Evolutionary conservation across 2,329 filamentous ascomycete species (phyloP), one percentile per base, ranked within the genome.

Genomic region (Dothidotthia symphoricarpi): DNA sequence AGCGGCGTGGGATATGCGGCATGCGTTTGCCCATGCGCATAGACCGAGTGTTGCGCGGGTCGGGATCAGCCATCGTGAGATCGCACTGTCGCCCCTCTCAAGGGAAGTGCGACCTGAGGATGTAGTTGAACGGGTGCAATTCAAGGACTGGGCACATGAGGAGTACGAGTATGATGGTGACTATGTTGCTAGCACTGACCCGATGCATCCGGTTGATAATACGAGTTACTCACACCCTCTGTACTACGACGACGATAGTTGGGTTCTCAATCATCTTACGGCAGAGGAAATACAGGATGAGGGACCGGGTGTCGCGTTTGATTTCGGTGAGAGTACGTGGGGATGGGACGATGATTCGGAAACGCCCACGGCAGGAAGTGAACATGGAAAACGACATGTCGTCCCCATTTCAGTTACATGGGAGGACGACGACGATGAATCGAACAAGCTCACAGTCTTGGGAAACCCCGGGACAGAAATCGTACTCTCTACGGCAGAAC

Each of bases 41-140:
- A 51, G 38, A 25, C 27, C 38, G 6, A 28, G 22, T 3, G 30
- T 49, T 6, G 3, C 30, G 3, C 39, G 49, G 6, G 45, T 53
- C 3, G 15, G 26, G 3, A 28, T 47, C 9, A 42, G 28, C 0
- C 1, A 36, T 0, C 41, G 35, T 7, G 16, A 15, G 16, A 42
- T 22, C 10, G 9, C 6, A 7, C 13, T 25, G 3, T 59, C 59
- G 6, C 38, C 41, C 1, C 34, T 63, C 2, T 26, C 22, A 5
- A 25, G 34, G 3, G 54, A 61, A 34, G 39, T 61, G 8, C 32
- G 19, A 1, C 47, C 45, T 1, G 47, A 57, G 12, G 55, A 63
- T 8, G 30, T 61, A 7, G 30, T 39, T 1, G 32, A 47, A 2
- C 22, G 9, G 2, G 13, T 28, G 4, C n/a, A 22, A 3, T 7